phyloP scores from a whole-genome alignment of 2,329 filamentous ascomycete genomes.

The Chrysoporthe puriensis region DNA sequence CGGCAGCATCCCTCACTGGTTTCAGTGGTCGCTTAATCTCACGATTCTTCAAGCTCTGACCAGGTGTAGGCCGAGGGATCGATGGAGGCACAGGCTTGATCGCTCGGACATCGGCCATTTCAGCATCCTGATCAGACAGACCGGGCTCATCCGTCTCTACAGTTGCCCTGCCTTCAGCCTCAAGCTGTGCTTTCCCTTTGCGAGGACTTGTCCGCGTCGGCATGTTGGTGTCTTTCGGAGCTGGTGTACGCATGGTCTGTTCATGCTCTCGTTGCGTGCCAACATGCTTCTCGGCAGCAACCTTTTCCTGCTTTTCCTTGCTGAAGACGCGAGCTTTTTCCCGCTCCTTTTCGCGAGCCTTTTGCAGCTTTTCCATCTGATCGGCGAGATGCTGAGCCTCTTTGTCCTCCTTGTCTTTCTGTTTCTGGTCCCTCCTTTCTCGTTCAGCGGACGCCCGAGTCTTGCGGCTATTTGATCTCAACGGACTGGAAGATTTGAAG shows the following conservation, averaged over 20 bases:
- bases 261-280: slow-evolving; percentile 58
- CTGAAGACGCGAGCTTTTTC: slow-evolving; percentile 66
- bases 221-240: slow-evolving; percentile 47
- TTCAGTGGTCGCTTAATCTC: slow-evolving; percentile 64
- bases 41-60: slow-evolving; percentile 53
- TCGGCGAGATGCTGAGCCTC: slow-evolving; percentile 65
- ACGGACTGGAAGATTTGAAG: slow-evolving; percentile 46
- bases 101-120: slow-evolving; percentile 60
- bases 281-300: slow-evolving; percentile 55
- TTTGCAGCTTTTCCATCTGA: slow-evolving; percentile 66
- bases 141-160: slow-evolving; percentile 39
- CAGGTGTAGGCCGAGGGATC: slow-evolving; percentile 54
- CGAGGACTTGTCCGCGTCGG: slow-evolving; percentile 56
- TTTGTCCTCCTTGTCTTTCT: slow-evolving; percentile 62
- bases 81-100: slow-evolving; percentile 62
- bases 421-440: slow-evolving; percentile 65
- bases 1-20: slow-evolving; percentile 61
- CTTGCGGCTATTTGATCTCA: slow-evolving; percentile 48
- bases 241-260: slow-evolving; percentile 37
- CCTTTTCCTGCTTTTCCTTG: slow-evolving; percentile 57
- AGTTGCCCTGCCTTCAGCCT: slow-evolving; percentile 39
- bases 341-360: slow-evolving; percentile 70
- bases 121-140: slow-evolving; percentile 48
- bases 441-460: slow-evolving; percentile 63
- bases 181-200: slow-evolving; percentile 44